These are phyloP conservation scores for Eragrostis curvula DNA, from an alignment of 176 grass and related monocot species.

Conservation along the genomic window DNA sequence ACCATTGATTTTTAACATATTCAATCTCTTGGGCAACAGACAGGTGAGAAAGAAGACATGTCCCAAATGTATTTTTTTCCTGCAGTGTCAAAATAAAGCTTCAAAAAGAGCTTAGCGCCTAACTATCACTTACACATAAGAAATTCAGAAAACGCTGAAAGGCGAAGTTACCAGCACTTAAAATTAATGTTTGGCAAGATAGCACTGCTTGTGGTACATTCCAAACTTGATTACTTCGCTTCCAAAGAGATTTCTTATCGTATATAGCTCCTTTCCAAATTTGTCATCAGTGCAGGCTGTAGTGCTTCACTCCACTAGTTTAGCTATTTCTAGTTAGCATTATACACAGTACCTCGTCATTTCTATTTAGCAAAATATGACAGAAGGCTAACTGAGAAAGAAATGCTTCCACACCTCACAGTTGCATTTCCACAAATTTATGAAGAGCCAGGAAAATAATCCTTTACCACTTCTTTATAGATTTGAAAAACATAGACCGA, in stretches of 20 bases:
- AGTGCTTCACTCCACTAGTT: neutral
- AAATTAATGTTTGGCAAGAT: too few relatives aligned
- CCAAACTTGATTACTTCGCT: slow-evolving; percentile 2
- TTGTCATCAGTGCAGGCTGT: slow-evolving; percentile 5
- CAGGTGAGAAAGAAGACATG: too few relatives aligned
- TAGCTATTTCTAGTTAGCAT: too few relatives aligned
- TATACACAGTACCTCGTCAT: neutral
- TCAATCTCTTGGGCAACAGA: too few relatives aligned
- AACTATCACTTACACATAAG: neutral
- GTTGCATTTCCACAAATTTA: neutral
- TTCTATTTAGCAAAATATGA: slow-evolving; percentile 2
- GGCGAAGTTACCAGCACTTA: neutral
- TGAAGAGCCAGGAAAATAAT: neutral
- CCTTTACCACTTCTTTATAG: neutral
- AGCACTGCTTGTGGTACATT: too few relatives aligned
- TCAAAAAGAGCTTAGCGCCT: too few relatives aligned
- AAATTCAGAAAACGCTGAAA: neutral
- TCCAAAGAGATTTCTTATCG: neutral
- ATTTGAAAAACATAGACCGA: neutral
- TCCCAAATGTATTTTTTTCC: too few relatives aligned
- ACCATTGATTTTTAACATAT: too few relatives aligned
- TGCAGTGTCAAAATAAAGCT: too few relatives aligned
- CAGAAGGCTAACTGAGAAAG: neutral
- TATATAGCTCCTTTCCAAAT: neutral
- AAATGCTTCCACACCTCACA: slow-evolving; percentile 6